Percentiles rank a stretch among this genome's conserved stretches.
These are phyloP conservation scores for Penicillium goetzii DNA, from an alignment of 495 filamentous ascomycete genomes.

Conservation along the genomic window DNA sequence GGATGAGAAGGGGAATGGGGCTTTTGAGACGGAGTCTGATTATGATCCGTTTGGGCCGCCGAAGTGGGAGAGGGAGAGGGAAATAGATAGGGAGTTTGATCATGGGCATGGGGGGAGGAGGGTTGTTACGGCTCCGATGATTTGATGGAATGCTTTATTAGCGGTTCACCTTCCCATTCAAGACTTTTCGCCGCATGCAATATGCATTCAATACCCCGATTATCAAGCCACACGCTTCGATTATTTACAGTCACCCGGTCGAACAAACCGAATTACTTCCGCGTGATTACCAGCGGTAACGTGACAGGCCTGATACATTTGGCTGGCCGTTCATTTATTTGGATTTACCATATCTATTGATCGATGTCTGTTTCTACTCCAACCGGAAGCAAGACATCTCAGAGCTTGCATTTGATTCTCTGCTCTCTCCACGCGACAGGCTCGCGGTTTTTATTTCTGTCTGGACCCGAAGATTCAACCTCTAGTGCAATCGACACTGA, in stretches of 20 bases:
- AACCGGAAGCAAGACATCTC: neutral
- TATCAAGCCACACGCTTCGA: neutral
- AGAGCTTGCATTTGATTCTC: neutral
- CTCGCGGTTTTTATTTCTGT: neutral
- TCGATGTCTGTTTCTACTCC: neutral
- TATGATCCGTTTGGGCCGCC: constrained; percentile 30
- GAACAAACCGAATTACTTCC: neutral
- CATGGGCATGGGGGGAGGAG: constrained; percentile 13
- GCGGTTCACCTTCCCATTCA: neutral
- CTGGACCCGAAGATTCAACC: neutral
- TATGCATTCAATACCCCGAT: neutral
- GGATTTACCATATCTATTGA: neutral
- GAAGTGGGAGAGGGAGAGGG: constrained; percentile 27
- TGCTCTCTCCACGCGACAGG: neutral
- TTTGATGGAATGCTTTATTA: constrained; percentile 12
- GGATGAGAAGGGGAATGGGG: constrained; percentile 19
- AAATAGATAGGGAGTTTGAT: constrained; percentile 19
- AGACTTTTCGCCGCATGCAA: neutral
- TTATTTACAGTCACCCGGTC: neutral
- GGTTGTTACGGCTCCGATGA: constrained; percentile 28
- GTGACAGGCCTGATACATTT: neutral
- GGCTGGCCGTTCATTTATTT: neutral
- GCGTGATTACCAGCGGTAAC: neutral
- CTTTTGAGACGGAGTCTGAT: constrained; percentile 27
- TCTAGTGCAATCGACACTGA: neutral